Conservation (phyloP, 2,329 filamentous ascomycete genomes). For the Diplodia scrobiculata region DNA sequence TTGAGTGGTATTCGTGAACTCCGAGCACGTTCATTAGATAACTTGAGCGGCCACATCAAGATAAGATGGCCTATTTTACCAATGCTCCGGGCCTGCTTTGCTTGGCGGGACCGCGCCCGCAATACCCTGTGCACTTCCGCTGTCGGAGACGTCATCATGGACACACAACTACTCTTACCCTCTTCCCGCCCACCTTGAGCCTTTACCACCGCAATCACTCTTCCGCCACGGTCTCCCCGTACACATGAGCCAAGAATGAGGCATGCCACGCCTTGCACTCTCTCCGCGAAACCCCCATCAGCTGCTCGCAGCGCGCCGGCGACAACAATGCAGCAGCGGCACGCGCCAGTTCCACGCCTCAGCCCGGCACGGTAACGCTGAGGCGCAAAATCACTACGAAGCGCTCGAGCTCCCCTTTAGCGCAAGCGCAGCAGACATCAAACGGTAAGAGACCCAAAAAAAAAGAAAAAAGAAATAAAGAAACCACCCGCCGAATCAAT, state of each 20-base stretch:
- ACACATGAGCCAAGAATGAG: slow-evolving; percentile 9
- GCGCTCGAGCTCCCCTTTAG: slow-evolving; percentile 70
- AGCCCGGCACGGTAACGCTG: slow-evolving; percentile 1
- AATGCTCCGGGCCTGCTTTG: slow-evolving; percentile 14
- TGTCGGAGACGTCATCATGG: slow-evolving; percentile 30
- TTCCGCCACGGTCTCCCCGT: background rate
- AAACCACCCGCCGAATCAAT: background rate
- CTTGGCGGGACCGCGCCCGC: slow-evolving; percentile 13
- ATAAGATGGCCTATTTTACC: background rate
- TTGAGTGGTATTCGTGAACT: background rate
- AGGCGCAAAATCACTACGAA: slow-evolving; percentile 72
- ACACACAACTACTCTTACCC: background rate
- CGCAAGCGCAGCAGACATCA: slow-evolving; percentile 76
- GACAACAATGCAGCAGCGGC: slow-evolving; percentile 14
- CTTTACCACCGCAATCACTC: background rate
- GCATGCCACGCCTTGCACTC: slow-evolving; percentile 25
- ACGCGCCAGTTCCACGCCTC: slow-evolving; percentile 27
- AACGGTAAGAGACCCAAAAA: slow-evolving; percentile 61
- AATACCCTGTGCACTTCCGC: slow-evolving; percentile 24
- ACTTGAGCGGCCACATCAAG: background rate
- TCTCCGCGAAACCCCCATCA: slow-evolving; percentile 5
- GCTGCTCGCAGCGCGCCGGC: slow-evolving; percentile 11
- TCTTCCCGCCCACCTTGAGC: slow-evolving; percentile 1
- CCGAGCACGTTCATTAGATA: background rate
- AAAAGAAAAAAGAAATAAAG: background rate